Base-by-base conservation (phyloP, 805 yeast genomes). In the Metschnikowia vanudenii region DNA sequence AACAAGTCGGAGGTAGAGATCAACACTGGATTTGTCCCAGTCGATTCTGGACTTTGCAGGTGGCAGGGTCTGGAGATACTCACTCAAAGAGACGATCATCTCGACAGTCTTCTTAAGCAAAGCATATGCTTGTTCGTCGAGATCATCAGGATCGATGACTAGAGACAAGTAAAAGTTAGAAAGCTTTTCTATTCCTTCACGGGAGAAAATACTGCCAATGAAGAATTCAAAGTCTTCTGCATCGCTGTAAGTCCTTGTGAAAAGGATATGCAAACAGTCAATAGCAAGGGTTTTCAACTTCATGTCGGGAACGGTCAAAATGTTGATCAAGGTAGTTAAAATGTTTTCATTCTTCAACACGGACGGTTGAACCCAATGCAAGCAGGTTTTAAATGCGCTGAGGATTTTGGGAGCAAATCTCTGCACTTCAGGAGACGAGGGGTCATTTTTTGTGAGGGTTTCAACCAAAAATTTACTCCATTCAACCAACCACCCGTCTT, bases 51-150 rank as follows among this genome's bases (percentile, higher is more conserved):
- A 69, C 44, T 69, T 70, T 3, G 61, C 41, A 6, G 65, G 61
- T 26, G 59, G 47, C 29, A 69, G 70, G 4, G 78, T 72, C 53
- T 79, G 85, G 49, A 91, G 74, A 58, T 85, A 85, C 56, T 88
- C 95, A 52, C 94, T 85, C 42, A 89, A 69, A 0, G 90, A 85
- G 19, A 94, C 96, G 29, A 91, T 81, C 88, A 92, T 86, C 61
- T 94, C 99, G 4, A 91, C 96, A 13, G 92, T 77, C 67, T 92
- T 92, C 63, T 94, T 94, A 51, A 88, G 68, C 47, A 92, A 76
- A 1, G 95, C 83, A 62, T 94, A 94, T 30, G 80, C 75, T 46
- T 78, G 79, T 56, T 90, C 97, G 58, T 87, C 91, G 18, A 90
- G 75, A 57, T 83, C 88, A 49, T 84, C 82, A 0, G 88, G 80